These are phyloP conservation scores for Fennellomyces sp. DNA, from an alignment of 371 early-diverging fungal genomes.

Conservation along the genomic window DNA sequence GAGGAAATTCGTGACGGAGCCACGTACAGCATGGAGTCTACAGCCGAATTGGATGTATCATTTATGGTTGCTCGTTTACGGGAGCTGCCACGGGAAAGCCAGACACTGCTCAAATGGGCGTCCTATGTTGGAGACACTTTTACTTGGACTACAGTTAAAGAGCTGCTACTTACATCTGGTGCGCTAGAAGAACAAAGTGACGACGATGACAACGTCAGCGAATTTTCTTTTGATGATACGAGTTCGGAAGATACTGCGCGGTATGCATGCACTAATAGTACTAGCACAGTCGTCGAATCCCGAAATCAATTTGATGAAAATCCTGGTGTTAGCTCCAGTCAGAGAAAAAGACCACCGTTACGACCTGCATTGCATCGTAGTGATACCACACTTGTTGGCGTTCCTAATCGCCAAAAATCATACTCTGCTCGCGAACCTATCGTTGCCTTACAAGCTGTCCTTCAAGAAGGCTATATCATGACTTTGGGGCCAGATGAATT, in stretches of 20 bases:
- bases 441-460: conserved; percentile 43
- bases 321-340: neutral
- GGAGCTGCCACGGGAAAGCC: conserved; percentile 43
- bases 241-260: neutral
- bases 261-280: neutral
- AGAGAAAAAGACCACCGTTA: neutral
- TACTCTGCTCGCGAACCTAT: conserved; percentile 24
- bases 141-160: conserved; percentile 42
- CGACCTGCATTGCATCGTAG: neutral
- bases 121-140: conserved; percentile 49
- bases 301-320: no score
- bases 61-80: conserved; percentile 34
- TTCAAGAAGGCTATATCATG: conserved; percentile 49
- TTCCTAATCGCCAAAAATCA: neutral
- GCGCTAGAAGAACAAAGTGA: neutral
- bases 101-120: conserved; percentile 42
- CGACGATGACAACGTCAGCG: neutral
- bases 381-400: no score
- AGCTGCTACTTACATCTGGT: conserved; percentile 37
- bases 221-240: neutral
- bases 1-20: conserved; percentile 24
- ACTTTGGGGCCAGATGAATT: conserved; percentile 45
- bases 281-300: neutral
- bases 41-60: conserved; percentile 34
- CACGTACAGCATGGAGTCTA: conserved; percentile 6